Evolutionary conservation across 805 yeast species (phyloP).

Genomic region (Kluyveromyces starmeri): DNA sequence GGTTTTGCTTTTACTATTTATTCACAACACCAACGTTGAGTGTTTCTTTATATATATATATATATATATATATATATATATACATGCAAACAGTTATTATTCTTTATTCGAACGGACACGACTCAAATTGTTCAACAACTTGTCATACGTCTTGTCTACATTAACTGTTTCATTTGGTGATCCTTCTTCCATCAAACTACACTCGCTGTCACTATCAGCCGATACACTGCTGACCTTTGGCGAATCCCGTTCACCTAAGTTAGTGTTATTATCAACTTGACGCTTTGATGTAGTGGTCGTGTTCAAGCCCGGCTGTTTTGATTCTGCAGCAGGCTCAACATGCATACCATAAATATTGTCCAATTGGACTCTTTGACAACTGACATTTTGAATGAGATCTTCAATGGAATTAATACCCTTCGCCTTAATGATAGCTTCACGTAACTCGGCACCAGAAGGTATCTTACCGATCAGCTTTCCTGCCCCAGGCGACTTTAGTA

Average conservation of each 20-base stretch:
- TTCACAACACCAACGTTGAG: background rate
- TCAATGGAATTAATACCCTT: conserved; percentile 65
- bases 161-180: conserved; percentile 18
- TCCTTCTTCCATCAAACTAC: conserved; percentile 11
- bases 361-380: conserved; percentile 42
- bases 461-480: conserved; percentile 28
- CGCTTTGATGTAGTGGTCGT: background rate
- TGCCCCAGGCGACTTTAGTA: conserved; percentile 7
- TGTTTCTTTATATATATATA: no score
- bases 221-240: background rate
- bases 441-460: conserved; percentile 40
- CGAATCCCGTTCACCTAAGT: background rate
- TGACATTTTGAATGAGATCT: conserved; percentile 59
- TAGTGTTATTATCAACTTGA: background rate
- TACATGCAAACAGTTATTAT: conserved; percentile 1
- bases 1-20: no score
- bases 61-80: background rate
- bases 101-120: conserved; percentile 47
- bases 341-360: conserved; percentile 39
- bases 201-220: conserved; percentile 13
- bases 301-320: conserved; percentile 1
- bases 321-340: conserved; percentile 8
- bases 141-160: conserved; percentile 70
- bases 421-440: conserved; percentile 56
- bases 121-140: conserved; percentile 57